Base-by-base conservation (phyloP, 23 red algal genomes). In the Gracilaria caudata region DNA sequence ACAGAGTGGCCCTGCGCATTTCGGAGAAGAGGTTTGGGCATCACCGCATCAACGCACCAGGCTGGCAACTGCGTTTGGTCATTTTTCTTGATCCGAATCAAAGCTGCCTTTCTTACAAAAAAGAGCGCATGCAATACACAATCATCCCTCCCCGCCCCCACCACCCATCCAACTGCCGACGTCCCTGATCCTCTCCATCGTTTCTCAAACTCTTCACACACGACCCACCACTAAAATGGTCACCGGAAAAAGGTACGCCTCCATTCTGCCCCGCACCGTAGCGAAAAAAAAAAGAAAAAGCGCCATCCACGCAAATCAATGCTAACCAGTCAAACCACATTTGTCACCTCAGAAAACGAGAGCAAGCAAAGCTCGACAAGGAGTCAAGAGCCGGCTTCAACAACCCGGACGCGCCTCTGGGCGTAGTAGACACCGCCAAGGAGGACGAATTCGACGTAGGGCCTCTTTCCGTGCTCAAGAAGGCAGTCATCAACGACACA, bases 391-490 rank as follows among this genome's bases (percentile, higher is more conserved):
- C 90, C 13, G 95, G 95, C 26, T 88, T 98, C 55, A 56, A 28
- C 34, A 68, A 94, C 81, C 90, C 90, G 3, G 90, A 89, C 64
- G 75, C 79, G 13, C 59, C 78, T 7, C 65, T 81, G n/a, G 95
- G 95, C 25, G 81, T 90, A 6, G 95, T 98, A 38, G 95, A 98
- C 60, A 88, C 85, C 36, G 83, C 77, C 7, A 87, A 89, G 76
- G 54, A 77, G 12, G 90, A 98, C 25, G 95, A 98, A 16, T 98
- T 98, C 47, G 58, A 78, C 6, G 74, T 84, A 24, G 95, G 95
- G 40, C 95, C 95, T 6, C 82, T 98, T 16, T 98, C 95, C 28
- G 64, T 98, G 14, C 75, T 98, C 45, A 84, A 82, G 29, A 64
- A 77, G 3, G 88, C 87, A 21, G 95, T 98, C 21, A 37, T 90